These are phyloP conservation scores for Nannizziopsis arthrosporioides DNA, from an alignment of 2,329 filamentous ascomycete species.

Conservation along the genomic window DNA sequence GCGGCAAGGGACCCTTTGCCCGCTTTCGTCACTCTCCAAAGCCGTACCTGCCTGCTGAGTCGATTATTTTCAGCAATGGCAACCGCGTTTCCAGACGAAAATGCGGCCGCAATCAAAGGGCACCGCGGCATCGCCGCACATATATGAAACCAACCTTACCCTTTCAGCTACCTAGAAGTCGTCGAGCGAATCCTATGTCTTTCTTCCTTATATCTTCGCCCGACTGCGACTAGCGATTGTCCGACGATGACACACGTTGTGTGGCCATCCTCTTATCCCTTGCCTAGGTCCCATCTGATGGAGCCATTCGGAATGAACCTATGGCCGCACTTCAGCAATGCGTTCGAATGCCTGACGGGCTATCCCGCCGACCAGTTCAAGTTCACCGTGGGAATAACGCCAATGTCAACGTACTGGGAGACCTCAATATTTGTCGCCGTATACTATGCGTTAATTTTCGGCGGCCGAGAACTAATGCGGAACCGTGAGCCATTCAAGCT, in stretches of 20 bases:
- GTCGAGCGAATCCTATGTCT: no score
- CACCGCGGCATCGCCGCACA: no score
- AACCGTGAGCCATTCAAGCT: constrained; percentile 69
- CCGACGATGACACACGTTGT: no score
- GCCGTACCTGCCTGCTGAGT: not conserved
- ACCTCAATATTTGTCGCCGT: constrained; percentile 62
- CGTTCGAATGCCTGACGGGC: constrained; percentile 58
- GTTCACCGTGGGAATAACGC: constrained; percentile 64
- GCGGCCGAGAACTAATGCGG: constrained; percentile 76
- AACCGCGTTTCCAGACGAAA: no score
- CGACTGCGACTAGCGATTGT: no score
- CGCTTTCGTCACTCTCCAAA: no score
- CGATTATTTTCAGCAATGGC: no score
- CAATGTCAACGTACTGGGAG: constrained; percentile 73
- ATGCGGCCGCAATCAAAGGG: no score
- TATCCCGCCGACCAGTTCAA: constrained; percentile 70
- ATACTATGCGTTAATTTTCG: constrained; percentile 83
- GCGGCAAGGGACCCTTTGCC: no score
- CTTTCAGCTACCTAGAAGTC: no score
- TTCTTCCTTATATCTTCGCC: no score
- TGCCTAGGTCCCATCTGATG: constrained; percentile 57
- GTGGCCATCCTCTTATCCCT: not conserved
- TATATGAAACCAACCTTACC: no score
- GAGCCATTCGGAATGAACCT: constrained; percentile 71
- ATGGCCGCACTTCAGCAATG: constrained; percentile 82